Base-by-base conservation (phyloP, 139 green algal genomes). In the Yamagishiella unicocca region DNA sequence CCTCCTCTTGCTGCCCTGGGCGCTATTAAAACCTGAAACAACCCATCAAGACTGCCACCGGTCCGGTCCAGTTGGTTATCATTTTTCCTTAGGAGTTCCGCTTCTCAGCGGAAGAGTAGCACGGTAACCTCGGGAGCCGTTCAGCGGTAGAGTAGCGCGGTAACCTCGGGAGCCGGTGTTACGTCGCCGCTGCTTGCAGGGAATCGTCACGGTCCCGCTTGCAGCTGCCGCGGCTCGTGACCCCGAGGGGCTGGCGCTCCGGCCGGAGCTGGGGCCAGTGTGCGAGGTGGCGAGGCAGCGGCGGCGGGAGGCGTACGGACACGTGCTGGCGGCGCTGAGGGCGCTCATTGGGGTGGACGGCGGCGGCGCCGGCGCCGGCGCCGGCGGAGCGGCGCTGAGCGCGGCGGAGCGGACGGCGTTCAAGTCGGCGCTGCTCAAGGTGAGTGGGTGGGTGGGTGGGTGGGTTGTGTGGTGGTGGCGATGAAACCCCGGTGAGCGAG, bases 161-260 rank as follows among this genome's bases (percentile, higher is more conserved):
- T n/a, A n/a, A n/a, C n/a, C n/a, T n/a, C n/a, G n/a, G n/a, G n/a
- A n/a, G 50, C 50, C 50, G 50, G 12, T 12, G 50, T 50, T 53
- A 31, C 4, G 35, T 50, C 9, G 67, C 37, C 22, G 17, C 29
- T 5, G 35, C 9, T 7, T 22, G 46, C 88, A 95, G 89, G 91
- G 91, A 40, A 84, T 95, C 19, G 87, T 92, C 55, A 88, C 92
- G 42, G 75, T 95, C 43, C 74, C 88, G 3, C 73, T 95, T 2
- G 72, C 58, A 0, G 95, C 93, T 50, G 96, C 95, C 0, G 93
- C 90, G 2, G 92, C 95, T 0, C 45, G 94, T 2, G 95, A 98
- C 92, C 95, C 95, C 5, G 80, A 91, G 50, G 82, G 87, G 50
- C 53, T 87, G 2, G 94, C 93, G 19, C 82, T 87, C 43, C 90